These are phyloP conservation scores for Phytophthora melonis DNA, from an alignment of 352 stramenopile species.

Conservation along the genomic window DNA sequence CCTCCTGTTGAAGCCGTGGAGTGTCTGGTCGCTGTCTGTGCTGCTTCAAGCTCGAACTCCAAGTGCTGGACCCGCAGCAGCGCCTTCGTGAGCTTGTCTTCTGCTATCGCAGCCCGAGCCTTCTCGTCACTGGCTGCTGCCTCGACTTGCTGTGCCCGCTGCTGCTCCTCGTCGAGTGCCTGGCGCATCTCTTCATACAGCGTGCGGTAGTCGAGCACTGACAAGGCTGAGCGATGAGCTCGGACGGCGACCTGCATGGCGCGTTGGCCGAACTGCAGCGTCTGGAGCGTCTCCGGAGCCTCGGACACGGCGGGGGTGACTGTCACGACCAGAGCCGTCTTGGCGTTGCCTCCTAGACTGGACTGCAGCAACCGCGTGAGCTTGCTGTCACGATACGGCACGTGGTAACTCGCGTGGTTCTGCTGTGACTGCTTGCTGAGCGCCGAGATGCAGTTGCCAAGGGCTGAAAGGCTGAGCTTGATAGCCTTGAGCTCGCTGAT, in stretches of 20 bases:
- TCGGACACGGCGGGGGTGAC: constrained; percentile 59
- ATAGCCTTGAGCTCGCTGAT: constrained; percentile 77
- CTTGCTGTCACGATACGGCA: constrained; percentile 83
- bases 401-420: constrained; percentile 46
- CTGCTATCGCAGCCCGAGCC: constrained; percentile 15
- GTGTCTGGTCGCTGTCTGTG: constrained; percentile 34
- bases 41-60: constrained; percentile 67
- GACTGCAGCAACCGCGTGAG: constrained; percentile 74
- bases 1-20: not conserved
- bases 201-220: constrained; percentile 72
- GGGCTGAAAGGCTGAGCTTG: constrained; percentile 76
- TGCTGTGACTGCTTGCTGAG: constrained; percentile 60
- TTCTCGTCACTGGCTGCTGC: constrained; percentile 33
- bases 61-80: constrained; percentile 69
- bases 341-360: constrained; percentile 78
- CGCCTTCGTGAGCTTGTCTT: constrained; percentile 67
- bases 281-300: constrained; percentile 67
- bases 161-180: constrained; percentile 52
- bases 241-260: constrained; percentile 76
- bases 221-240: constrained; percentile 68
- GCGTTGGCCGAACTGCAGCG: constrained; percentile 78
- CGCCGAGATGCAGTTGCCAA: constrained; percentile 81
- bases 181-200: constrained; percentile 72
- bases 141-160: constrained; percentile 35
- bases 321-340: constrained; percentile 74